Evolutionary conservation across 257 asterid species (phyloP).

Genomic region (Solanum etuberosum): DNA sequence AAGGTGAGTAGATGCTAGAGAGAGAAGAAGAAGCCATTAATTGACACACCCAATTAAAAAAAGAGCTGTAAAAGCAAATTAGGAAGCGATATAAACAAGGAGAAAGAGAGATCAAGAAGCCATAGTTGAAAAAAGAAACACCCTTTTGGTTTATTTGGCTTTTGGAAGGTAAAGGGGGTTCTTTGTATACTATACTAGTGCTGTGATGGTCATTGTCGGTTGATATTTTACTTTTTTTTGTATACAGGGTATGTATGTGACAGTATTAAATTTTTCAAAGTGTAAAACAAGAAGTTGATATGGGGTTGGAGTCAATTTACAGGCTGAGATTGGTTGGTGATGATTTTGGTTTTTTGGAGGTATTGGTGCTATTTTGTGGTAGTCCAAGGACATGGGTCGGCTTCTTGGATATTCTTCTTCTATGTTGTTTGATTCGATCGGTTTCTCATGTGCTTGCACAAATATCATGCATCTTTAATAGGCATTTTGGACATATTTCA

Average conservation of each 20-base stretch:
- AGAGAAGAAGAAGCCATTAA: conserved; percentile 33
- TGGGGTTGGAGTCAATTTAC: not conserved
- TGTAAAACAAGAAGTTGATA: not conserved
- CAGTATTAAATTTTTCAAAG: not conserved
- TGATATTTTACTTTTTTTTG: not conserved
- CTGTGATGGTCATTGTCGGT: not conserved
- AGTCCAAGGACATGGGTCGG: not conserved
- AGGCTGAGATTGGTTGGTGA: not conserved
- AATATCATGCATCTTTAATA: not conserved
- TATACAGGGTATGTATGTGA: not conserved
- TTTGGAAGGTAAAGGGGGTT: not conserved
- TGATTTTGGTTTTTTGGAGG: not conserved
- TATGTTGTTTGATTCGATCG: not conserved
- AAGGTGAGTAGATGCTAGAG: conserved; percentile 13
- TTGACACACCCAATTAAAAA: not conserved
- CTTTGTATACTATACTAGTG: not conserved
- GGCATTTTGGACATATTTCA: not conserved
- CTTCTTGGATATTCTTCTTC: not conserved
- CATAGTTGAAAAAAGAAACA: not conserved
- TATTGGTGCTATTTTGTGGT: conserved; percentile 1
- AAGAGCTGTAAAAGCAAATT: not conserved
- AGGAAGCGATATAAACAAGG: not conserved
- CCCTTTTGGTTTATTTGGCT: not conserved
- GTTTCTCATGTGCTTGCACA: not conserved
- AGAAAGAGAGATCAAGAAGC: not conserved